phyloP scores from a whole-genome alignment of 768 basidiomycete species.

The Cyathus striatus region DNA sequence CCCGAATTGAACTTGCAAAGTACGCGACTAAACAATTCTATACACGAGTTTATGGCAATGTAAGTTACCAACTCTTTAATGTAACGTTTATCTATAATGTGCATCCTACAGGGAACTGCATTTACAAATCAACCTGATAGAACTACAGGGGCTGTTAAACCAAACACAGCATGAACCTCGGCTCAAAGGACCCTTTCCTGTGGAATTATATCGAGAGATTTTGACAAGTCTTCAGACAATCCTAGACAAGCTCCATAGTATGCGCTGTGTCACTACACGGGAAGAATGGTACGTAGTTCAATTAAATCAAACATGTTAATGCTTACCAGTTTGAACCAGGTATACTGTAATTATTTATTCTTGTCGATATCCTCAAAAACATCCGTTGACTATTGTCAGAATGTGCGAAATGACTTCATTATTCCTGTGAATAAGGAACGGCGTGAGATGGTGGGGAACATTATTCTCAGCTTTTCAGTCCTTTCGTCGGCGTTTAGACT shows the following conservation, averaged over 20 bases:
- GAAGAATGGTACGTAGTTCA: constrained; percentile 75
- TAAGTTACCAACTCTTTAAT: constrained; percentile 25
- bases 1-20: constrained; percentile 28
- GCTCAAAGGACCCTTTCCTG: constrained; percentile 92
- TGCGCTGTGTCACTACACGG: constrained; percentile 94
- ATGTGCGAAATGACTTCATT: constrained; percentile 82
- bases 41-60: constrained; percentile 92
- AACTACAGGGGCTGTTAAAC: constrained; percentile 77
- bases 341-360: constrained; percentile 53
- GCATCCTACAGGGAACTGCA: constrained; percentile 78
- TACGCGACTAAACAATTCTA: constrained; percentile 53
- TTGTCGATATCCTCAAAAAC: not conserved
- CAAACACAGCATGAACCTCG: constrained; percentile 93
- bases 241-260: constrained; percentile 86
- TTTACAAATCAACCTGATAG: constrained; percentile 85
- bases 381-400: constrained; percentile 34
- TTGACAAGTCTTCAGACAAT: constrained; percentile 81
- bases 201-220: constrained; percentile 76
- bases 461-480: constrained; percentile 84
- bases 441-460: constrained; percentile 92
- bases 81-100: not conserved
- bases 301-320: constrained; percentile 5
- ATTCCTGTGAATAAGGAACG: constrained; percentile 85
- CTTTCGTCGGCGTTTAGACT: constrained; percentile 75
- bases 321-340: constrained; percentile 31